A percentile compares a stretch with the other conserved stretches of the same genome.
Conservation (phyloP, 208 protist genomes). For the Hexamita inflata region DNA sequence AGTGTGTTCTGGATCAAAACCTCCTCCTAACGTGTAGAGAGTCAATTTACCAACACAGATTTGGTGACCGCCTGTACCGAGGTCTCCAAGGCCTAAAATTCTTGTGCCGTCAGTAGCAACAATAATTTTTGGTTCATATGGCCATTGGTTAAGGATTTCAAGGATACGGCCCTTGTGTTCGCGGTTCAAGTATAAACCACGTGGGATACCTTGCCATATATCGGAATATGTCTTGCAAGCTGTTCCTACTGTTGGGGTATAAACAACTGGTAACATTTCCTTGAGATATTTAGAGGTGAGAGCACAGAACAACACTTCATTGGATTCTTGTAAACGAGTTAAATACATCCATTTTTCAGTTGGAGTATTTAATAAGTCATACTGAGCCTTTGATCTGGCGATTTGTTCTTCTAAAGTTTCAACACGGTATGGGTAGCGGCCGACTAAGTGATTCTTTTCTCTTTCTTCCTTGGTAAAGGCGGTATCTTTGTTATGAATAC, state of each 20-base stretch:
- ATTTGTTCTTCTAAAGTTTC: slow-evolving; percentile 35
- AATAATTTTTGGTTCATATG: slow-evolving; percentile 12
- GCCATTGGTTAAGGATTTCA: slow-evolving; percentile 37
- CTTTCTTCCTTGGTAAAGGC: slow-evolving; percentile 29
- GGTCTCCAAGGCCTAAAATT: slow-evolving; percentile 57
- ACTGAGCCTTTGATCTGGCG: not conserved
- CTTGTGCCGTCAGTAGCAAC: slow-evolving; percentile 55
- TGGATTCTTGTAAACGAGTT: slow-evolving; percentile 10
- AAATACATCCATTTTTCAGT: slow-evolving; percentile 26
- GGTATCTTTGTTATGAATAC: slow-evolving; percentile 34
- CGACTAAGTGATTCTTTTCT: not conserved
- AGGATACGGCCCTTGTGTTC: not conserved
- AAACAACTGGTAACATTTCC: slow-evolving; percentile 38
- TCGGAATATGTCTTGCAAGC: slow-evolving; percentile 36
- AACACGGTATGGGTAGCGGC: slow-evolving; percentile 13
- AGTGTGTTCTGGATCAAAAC: slow-evolving; percentile 36
- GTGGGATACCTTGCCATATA: not conserved
- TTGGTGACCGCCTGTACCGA: slow-evolving; percentile 52
- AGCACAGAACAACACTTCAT: slow-evolving; percentile 27
- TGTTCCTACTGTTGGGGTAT: slow-evolving; percentile 46
- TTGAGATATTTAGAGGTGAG: not conserved
- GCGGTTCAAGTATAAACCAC: slow-evolving; percentile 27
- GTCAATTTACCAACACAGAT: slow-evolving; percentile 50
- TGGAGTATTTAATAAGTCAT: not conserved
- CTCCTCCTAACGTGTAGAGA: slow-evolving; percentile 45